Conservation (phyloP, 2,329 filamentous ascomycete species). For the Diaporthe nobilis region DNA sequence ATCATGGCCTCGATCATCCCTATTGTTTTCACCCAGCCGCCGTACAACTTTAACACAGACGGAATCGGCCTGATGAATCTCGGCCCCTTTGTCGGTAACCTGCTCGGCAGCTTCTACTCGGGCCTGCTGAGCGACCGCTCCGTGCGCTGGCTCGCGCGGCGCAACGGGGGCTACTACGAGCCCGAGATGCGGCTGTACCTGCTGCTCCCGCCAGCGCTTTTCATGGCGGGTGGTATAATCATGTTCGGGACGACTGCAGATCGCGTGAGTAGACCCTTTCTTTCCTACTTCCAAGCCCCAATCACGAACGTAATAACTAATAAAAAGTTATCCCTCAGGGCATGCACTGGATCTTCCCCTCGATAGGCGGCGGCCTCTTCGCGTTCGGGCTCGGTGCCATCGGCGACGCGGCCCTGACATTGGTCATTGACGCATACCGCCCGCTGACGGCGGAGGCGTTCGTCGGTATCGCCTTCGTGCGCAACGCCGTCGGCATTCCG, state of each 20-base stretch:
- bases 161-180: slow-evolving; percentile 58
- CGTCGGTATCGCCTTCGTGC: slow-evolving; percentile 36
- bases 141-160: slow-evolving; percentile 54
- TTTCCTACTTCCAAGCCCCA: too few species aligned
- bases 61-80: slow-evolving; percentile 56
- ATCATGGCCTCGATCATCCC: slow-evolving; percentile 1
- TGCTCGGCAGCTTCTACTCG: slow-evolving; percentile 52
- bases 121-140: slow-evolving; percentile 53
- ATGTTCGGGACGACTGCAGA: slow-evolving; percentile 50
- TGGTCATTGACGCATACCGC: slow-evolving; percentile 34
- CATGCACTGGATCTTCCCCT: slow-evolving; percentile 46
- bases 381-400: slow-evolving; percentile 46
- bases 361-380: slow-evolving; percentile 46
- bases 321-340: slow-evolving; percentile 5
- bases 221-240: slow-evolving; percentile 54
- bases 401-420: slow-evolving; percentile 42
- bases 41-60: slow-evolving; percentile 54
- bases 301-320: too few species aligned
- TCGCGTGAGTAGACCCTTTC: background rate
- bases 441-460: slow-evolving; percentile 37
- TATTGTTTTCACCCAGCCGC: slow-evolving; percentile 55
- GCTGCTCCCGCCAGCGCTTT: slow-evolving; percentile 50
- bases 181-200: slow-evolving; percentile 57
- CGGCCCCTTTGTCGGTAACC: slow-evolving; percentile 56
- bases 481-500: slow-evolving; percentile 26